phyloP scores from a whole-genome alignment of 495 filamentous ascomycete genomes.

The Penicilliopsis zonata region DNA sequence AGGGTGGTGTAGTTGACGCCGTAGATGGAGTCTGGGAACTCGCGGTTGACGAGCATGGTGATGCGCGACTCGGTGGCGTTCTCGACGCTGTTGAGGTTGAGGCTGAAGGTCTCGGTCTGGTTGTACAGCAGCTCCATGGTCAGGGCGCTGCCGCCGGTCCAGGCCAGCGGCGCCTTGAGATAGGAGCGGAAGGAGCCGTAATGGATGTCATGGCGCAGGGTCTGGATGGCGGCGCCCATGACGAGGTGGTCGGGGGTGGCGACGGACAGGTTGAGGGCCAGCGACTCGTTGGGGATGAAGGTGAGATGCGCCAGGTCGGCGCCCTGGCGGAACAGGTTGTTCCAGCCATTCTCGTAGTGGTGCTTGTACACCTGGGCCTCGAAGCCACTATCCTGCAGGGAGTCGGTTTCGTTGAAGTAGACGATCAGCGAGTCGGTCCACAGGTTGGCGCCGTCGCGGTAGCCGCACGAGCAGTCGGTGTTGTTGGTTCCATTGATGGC shows the following conservation, averaged over 20 bases:
- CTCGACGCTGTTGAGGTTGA: slow-evolving; percentile 23
- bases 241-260: slow-evolving; percentile 16
- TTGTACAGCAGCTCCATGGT: slow-evolving; percentile 26
- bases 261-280: slow-evolving; percentile 6
- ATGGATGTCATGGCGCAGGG: slow-evolving; percentile 21
- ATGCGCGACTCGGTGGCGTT: slow-evolving; percentile 15
- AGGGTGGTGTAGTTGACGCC: slow-evolving; percentile 19
- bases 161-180: slow-evolving; percentile 11
- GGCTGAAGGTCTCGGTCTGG: slow-evolving; percentile 16
- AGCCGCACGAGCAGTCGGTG: slow-evolving; percentile 23
- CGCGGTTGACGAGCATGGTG: slow-evolving; percentile 16
- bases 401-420: slow-evolving; percentile 27
- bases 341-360: slow-evolving; percentile 26
- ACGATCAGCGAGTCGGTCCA: slow-evolving; percentile 29
- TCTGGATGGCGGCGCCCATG: slow-evolving; percentile 16
- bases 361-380: slow-evolving; percentile 18
- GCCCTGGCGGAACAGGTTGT: slow-evolving; percentile 20
- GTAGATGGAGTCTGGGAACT: slow-evolving; percentile 12
- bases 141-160: slow-evolving; percentile 17
- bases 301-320: slow-evolving; percentile 16
- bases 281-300: slow-evolving; percentile 7
- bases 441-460: slow-evolving; percentile 17
- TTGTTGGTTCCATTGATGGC: slow-evolving; percentile 3
- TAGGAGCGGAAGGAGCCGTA: slow-evolving; percentile 24
- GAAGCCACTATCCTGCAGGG: slow-evolving; percentile 1